Evolutionary conservation across 352 stramenopile genomes (phyloP), one percentile per base, ranked within the genome.

Genomic region (Globisporangium emineosum): DNA sequence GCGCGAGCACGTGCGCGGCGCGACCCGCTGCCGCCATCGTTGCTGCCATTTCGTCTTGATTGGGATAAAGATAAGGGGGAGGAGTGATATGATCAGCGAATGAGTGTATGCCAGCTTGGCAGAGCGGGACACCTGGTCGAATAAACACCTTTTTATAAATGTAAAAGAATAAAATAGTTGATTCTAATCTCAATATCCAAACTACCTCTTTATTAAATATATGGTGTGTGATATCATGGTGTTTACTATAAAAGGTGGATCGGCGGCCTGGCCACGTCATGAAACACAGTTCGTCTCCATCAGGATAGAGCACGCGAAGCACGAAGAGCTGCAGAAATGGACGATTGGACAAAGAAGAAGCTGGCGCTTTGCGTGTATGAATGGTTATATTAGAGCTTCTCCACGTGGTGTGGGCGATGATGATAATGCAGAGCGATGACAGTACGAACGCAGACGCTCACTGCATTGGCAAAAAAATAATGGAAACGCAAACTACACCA

Each of bases 1-100:
- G 65, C 35, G 47, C 47, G 3, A 54, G 50, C 64, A 69, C 40
- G 29, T 32, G 32, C 50, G 64, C 64, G 6, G 57, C 50, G 9
- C 23, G 25, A 5, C 27, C 49, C 10, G 57, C 27, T 3, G 52
- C 27, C 32, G 27, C n/a, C 62, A 55, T 47, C 45, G 17, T 47
- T 32, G 17, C 21, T 5, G 49, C 17, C 40, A 47, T 47, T 21
- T 21, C 40, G 40, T n/a, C 40, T 47, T 21, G 17, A 23, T 4
- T 13, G 19, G 33, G 23, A n/a, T 42, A 21, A 65, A 29, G 47
- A 21, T 27, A 42, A 35, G 42, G 37, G 60, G 33, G 60, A 19
- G 23, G 43, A 13, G n/a, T 17, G 35, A 37, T 56, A 25, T 40
- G 50, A 56, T 56, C 50, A 56, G 50, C 50, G 50, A 56, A 56